Base-by-base conservation (phyloP, 208 protist species). In the Crithidia mellificae region DNA sequence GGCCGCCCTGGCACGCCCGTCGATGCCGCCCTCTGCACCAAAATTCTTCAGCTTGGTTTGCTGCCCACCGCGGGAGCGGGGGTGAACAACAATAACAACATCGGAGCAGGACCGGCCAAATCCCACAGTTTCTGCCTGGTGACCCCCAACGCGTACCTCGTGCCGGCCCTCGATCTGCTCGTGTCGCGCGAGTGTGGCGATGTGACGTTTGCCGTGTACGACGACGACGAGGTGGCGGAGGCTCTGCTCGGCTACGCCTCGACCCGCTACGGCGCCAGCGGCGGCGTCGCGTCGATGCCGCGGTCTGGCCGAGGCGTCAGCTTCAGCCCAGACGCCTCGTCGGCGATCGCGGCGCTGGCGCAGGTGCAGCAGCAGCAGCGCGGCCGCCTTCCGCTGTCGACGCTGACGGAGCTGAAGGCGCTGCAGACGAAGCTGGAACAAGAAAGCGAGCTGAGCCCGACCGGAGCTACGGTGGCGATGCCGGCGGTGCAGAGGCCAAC, bases 1-100 rank as follows among this genome's bases (percentile, higher is more conserved):
- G 76, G 71, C 27, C 81, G 87, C 55, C 56, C 64, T 6, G 87
- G 87, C 11, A 87, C 81, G 43, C 87, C 87, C 17, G 74, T 93
- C 0, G 87, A 93, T 49, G 81, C 84, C 20, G 87, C 84, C n/a
- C 75, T 93, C 20, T 93, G 87, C 67, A 87, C 87, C 17, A 81
- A 81, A 51, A 63, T 80, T 36, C 77, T 93, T 34, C 67, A 78
- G 25, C 32, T 87, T 15, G 55, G 76, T 22, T 19, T 81, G 53
- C 77, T 84, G 63, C 64, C 75, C 14, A 34, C 65, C 27, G 66
- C 46, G n/a, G 62, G 32, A 5, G 55, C 22, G 25, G 63, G 25
- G n/a, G 38, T n/a, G 24, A 46, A 43, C n/a, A n/a, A n/a, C n/a
- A n/a, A n/a, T n/a, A n/a, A n/a, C n/a, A n/a, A n/a, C n/a, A n/a